phyloP scores from a whole-genome alignment of 2,329 filamentous ascomycete genomes.

The Fulvia fulva region DNA sequence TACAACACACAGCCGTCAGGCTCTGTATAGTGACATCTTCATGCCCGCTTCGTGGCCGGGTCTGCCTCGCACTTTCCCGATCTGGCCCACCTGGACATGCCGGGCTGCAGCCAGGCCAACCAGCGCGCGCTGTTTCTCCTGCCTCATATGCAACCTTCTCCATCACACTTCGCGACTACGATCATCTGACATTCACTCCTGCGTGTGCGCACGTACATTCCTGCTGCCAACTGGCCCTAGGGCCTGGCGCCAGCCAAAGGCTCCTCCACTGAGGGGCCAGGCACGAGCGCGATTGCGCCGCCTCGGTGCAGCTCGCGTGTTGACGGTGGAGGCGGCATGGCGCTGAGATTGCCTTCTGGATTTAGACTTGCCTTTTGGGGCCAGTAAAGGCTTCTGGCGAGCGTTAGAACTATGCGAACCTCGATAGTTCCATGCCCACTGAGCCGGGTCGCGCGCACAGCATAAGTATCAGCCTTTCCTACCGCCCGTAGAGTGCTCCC shows the following conservation, averaged over 20 bases:
- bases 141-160: background rate
- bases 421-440: background rate
- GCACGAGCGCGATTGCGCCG: background rate
- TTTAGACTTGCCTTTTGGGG: constrained; percentile 1
- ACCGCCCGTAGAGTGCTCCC: background rate
- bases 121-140: background rate
- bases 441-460: background rate
- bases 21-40: background rate
- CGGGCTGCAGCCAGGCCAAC: background rate
- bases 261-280: background rate
- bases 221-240: background rate
- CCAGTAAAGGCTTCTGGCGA: background rate
- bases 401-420: background rate
- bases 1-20: background rate
- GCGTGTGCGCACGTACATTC: background rate
- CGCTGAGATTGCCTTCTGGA: constrained; percentile 4
- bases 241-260: background rate
- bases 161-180: background rate
- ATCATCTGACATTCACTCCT: too few species aligned
- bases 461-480: constrained; percentile 1
- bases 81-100: background rate
- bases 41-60: background rate
- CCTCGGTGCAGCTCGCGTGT: background rate
- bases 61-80: background rate
- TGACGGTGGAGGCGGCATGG: constrained; percentile 1